Evolutionary conservation across 2,329 filamentous ascomycete genomes (phyloP), one percentile per base, ranked within the genome.

Genomic region (Hypoxylon sp.): DNA sequence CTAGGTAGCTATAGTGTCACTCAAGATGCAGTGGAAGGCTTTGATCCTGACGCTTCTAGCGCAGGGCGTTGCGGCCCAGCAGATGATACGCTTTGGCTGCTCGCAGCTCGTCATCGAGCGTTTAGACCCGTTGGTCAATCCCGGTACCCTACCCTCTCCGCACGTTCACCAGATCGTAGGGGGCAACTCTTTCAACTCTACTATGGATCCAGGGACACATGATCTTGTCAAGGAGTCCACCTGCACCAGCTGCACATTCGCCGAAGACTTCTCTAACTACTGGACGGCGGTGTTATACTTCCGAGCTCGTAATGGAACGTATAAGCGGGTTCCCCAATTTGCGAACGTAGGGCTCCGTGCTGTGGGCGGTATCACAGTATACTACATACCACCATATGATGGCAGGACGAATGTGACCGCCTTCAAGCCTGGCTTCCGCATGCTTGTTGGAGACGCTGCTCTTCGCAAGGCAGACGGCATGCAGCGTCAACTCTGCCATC

Each of bases 371-470:
- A 72, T 77, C 65, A 77, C 75, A 1, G 73, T 77, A 1, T 77
- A 77, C 55, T 77, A 77, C 51, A 77, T 76, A 61, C 73, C 74
- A 39, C 70, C 73, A 3, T 76, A 76, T 54, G 75, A 77, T 2
- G 79, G 79, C 1, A 79, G 77, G 53, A 76, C 78, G 8, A 79
- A 75, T 5, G 80, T 82, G 5, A 83, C 81, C 0, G 81, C 82
- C 0, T 83, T 83, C 74, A 79, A 78, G 69, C 77, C 77, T 11
- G 80, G 82, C 1, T 84, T 84, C 77, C 81, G 82, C 63, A 84
- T 84, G 82, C 79, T 84, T 10, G 79, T 81, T 2, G 82, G 82
- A 35, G 79, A 84, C 52, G 77, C 80, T 29, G 70, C 58, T 58
- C 72, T 75, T 29, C 67, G 75, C 17, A 69, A 63, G 10, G 31